Percentiles rank a stretch among this genome's conserved stretches.
phyloP scores from a whole-genome alignment of 2,329 filamentous ascomycete genomes.

The Colletotrichum agaves region DNA sequence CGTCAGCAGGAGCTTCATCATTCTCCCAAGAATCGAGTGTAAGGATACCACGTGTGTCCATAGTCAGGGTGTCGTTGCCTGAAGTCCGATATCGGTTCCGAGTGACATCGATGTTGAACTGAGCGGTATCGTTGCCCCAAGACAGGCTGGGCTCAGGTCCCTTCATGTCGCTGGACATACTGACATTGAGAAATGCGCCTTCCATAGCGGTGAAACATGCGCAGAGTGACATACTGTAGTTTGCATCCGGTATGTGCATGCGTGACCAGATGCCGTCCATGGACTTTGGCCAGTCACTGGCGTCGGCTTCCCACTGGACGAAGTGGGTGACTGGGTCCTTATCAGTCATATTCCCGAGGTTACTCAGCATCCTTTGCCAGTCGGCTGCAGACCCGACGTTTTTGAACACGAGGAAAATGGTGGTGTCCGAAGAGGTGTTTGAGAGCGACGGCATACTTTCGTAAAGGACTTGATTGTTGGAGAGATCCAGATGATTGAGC shows the following conservation, averaged over 20 bases:
- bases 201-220: background rate
- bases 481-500: background rate
- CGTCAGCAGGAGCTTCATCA: background rate
- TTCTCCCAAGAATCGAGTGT: background rate
- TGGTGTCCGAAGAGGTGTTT: background rate
- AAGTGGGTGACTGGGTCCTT: background rate
- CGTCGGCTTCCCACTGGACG: background rate
- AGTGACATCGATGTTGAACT: background rate
- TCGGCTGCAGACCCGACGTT: background rate
- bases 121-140: background rate
- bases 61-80: background rate
- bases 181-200: background rate
- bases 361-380: background rate
- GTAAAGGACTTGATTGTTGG: background rate
- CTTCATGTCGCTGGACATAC: background rate
- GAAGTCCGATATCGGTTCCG: background rate
- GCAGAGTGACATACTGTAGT: background rate
- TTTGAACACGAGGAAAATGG: background rate
- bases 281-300: background rate
- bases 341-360: no score
- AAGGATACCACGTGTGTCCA: no score
- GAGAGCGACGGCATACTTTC: background rate
- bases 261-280: background rate
- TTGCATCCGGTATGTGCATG: background rate
- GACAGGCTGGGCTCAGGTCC: background rate